Evolutionary conservation across 805 yeast genomes (phyloP).

Genomic region (Lachancea mirantina): DNA sequence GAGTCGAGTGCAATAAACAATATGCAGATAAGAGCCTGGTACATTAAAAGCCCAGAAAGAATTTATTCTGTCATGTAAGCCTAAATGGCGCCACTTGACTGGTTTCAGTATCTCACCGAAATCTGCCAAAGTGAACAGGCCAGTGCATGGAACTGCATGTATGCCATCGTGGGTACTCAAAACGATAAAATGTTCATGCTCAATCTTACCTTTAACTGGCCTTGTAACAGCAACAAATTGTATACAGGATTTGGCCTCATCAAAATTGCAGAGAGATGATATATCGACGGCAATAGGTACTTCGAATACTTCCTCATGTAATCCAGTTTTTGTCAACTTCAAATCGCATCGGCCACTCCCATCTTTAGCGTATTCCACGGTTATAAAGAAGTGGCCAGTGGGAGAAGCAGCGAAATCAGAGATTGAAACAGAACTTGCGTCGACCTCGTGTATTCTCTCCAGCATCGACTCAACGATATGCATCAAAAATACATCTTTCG

Average conservation of each 20-base stretch:
- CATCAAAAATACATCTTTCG: no score
- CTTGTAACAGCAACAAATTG: slow-evolving; percentile 7
- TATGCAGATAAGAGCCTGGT: slow-evolving; percentile 10
- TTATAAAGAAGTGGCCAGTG: no score
- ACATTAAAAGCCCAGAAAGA: slow-evolving; percentile 11
- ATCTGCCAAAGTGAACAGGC: slow-evolving; percentile 5
- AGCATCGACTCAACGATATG: no score
- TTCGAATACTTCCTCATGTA: no score
- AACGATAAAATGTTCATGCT: slow-evolving; percentile 6
- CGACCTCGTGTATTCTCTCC: neutral
- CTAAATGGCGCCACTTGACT: slow-evolving; percentile 11
- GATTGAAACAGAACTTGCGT: neutral
- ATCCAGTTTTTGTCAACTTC: no score
- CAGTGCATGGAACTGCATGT: slow-evolving; percentile 12
- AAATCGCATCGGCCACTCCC: no score
- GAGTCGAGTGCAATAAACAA: slow-evolving; percentile 13
- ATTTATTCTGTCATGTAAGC: slow-evolving; percentile 10
- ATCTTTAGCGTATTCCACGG: no score
- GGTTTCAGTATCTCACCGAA: neutral
- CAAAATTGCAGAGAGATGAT: no score
- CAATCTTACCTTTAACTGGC: neutral
- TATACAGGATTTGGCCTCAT: neutral
- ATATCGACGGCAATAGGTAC: no score
- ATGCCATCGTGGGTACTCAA: slow-evolving; percentile 15
- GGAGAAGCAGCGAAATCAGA: no score